Conservation (phyloP, 1,284 basidiomycete species). For the Puccinia coronata region DNA sequence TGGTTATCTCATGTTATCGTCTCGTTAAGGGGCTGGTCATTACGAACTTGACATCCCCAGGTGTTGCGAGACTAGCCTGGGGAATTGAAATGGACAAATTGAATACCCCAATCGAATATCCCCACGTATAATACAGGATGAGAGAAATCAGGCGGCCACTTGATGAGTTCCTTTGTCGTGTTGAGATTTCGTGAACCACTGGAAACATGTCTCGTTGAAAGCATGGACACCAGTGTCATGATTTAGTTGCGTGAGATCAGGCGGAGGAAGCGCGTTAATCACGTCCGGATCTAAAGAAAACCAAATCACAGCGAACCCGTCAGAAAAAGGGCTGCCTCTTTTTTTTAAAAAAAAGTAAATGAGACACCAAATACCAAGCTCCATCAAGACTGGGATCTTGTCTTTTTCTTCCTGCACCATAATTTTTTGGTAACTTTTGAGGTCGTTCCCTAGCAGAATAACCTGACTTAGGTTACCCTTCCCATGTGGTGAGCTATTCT, state of each 20-base stretch:
- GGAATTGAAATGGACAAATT: no score
- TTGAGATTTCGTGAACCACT: constrained; percentile 32
- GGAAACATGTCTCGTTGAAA: constrained; percentile 40
- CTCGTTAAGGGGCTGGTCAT: neutral
- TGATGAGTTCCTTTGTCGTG: neutral
- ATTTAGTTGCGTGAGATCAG: constrained; percentile 17
- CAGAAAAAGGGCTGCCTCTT: neutral
- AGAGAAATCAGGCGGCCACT: no score
- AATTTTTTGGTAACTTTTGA: constrained; percentile 31
- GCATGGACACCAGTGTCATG: constrained; percentile 15
- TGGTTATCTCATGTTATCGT: neutral
- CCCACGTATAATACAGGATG: no score
- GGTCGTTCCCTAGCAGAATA: constrained; percentile 33
- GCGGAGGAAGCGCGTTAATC: constrained; percentile 12
- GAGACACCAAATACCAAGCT: neutral
- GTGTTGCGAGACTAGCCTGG: no score
- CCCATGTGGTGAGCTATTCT: neutral
- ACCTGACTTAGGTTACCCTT: neutral
- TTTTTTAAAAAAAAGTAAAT: no score
- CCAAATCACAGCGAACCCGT: neutral
- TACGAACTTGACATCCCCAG: neutral
- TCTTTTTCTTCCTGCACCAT: constrained; percentile 39
- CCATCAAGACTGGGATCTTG: constrained; percentile 2
- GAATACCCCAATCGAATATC: no score
- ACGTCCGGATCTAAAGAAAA: constrained; percentile 16